Evolutionary conservation across 2,329 filamentous ascomycete species (phyloP).

Genomic region (Chaetomium olivaceum): DNA sequence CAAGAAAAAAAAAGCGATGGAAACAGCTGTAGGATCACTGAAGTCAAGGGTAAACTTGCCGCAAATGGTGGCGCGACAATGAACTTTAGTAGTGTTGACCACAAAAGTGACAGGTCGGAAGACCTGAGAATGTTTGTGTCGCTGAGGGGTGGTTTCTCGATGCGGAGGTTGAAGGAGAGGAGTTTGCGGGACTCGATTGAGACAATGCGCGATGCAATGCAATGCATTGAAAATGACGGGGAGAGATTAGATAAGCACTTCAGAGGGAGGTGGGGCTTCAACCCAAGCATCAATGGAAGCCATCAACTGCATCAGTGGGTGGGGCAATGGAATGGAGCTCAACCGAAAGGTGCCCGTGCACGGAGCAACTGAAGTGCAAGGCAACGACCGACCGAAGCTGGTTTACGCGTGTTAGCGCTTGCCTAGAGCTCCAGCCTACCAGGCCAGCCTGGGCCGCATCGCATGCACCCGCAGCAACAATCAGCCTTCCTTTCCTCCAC

Average conservation of each 20-base stretch:
- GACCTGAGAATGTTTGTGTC: not conserved
- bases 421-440: slow-evolving; percentile 46
- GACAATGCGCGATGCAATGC: slow-evolving; percentile 10
- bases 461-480: slow-evolving; percentile 27
- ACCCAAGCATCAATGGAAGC: too few species aligned
- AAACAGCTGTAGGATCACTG: not conserved
- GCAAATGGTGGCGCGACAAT: not conserved
- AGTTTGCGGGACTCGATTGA: slow-evolving; percentile 28
- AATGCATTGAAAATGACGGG: slow-evolving; percentile 9
- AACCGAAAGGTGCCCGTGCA: too few species aligned
- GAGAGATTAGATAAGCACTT: slow-evolving; percentile 27
- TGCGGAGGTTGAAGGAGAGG: slow-evolving; percentile 35
- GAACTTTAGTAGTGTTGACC: not conserved
- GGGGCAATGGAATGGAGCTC: too few species aligned
- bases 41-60: not conserved
- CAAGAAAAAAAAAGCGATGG: not conserved
- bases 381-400: slow-evolving; percentile 31
- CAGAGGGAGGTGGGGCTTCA: not conserved
- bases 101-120: not conserved
- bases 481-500: slow-evolving; percentile 21
- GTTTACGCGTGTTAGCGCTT: slow-evolving; percentile 39
- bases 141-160: slow-evolving; percentile 20
- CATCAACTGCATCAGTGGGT: too few species aligned
- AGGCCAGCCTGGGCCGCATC: slow-evolving; percentile 24
- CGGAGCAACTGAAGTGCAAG: slow-evolving; percentile 23